A percentile compares a stretch with the other conserved stretches of the same genome.
These are phyloP conservation scores for Leccinum obscurum DNA, from an alignment of 768 basidiomycete genomes.

Conservation along the genomic window DNA sequence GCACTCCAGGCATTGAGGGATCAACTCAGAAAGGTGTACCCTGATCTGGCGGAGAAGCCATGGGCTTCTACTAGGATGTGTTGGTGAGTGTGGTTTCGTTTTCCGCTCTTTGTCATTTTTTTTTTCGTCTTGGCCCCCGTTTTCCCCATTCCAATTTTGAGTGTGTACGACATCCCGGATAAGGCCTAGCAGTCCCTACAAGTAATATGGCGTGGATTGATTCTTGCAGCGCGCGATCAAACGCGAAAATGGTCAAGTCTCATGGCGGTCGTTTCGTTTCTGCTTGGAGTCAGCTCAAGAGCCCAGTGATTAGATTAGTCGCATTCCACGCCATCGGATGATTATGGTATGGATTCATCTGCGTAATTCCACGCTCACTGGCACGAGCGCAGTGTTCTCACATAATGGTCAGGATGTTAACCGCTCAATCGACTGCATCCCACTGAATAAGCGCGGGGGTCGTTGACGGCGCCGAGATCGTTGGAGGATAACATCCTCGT, in stretches of 20 bases:
- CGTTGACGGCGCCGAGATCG: background rate
- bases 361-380: background rate
- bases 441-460: background rate
- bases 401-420: background rate
- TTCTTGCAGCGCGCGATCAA: background rate
- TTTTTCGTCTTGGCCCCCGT: background rate
- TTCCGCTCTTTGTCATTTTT: background rate
- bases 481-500: slow-evolving; percentile 19
- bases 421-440: background rate
- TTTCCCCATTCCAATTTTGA: background rate
- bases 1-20: slow-evolving; percentile 51
- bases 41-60: slow-evolving; percentile 71
- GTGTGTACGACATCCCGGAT: background rate
- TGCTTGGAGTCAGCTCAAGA: background rate
- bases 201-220: background rate
- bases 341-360: background rate
- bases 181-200: background rate
- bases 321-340: background rate
- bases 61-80: slow-evolving; percentile 79
- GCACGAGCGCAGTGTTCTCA: background rate
- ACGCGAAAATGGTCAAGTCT: background rate
- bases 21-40: slow-evolving; percentile 62
- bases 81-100: slow-evolving; percentile 57
- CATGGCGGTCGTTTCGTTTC: background rate
- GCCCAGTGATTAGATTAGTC: background rate